Evolutionary conservation across 495 filamentous ascomycete species (phyloP), one percentile per base, ranked within the genome.

Genomic region (Xanthoparmelia taractica): DNA sequence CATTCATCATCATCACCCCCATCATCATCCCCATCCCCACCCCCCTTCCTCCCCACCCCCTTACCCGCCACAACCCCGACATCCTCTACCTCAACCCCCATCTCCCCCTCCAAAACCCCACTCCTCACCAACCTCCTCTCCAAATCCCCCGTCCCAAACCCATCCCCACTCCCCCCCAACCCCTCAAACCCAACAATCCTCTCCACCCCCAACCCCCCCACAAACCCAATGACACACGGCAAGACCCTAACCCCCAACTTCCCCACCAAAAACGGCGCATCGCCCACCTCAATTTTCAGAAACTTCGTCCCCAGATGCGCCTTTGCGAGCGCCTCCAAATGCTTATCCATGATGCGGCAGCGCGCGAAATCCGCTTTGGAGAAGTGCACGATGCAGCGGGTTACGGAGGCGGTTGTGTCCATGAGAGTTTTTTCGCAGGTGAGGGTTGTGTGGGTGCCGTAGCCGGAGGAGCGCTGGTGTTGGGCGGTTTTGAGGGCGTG

Each of bases 181-280:
- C 87, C 87, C 50, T 90, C 89, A 74, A 92, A 92, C 0, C 89
- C 89, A 60, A 90, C 76, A 10, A 92, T 81, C 40, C 88, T 72
- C 67, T 89, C 88, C 47, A 84, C 81, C 3, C 78, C 77, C 43
- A 87, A 73, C 8, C 88, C 89, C 72, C 88, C 83, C 57, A 85
- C 75, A 66, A 91, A 91, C 29, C 82, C 83, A 66, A 92, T 82
- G 59, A 92, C 85, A 67, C 88, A 92, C 0, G 89, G 89, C 47
- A 92, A 70, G 1, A 91, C 84, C 63, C 84, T 75, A 12, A 92
- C 79, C 55, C 83, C 84, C 55, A 92, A 70, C 63, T 85, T 89
- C 65, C 83, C 81, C 15, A 88, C 86, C 27, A 92, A 71, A 61
- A 91, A 92, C 0, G 88, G 85, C 47, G 85, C 86, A 58, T 88